phyloP scores from a whole-genome alignment of 1,284 basidiomycete species.

The Rhodofomes roseus region DNA sequence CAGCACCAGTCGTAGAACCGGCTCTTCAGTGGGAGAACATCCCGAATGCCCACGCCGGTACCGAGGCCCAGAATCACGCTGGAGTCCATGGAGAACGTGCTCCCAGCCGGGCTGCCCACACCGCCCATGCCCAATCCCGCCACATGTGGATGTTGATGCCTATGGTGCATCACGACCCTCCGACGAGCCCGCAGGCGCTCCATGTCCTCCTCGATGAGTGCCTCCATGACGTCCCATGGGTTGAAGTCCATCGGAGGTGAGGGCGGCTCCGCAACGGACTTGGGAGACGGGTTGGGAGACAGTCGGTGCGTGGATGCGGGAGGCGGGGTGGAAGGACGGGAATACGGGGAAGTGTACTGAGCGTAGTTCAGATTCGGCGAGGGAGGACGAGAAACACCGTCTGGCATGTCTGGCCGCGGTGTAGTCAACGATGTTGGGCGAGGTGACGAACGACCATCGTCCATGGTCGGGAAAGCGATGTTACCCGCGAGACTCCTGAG shows the following conservation, averaged over 20 bases:
- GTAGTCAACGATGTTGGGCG: conserved; percentile 22
- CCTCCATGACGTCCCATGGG: conserved; percentile 79
- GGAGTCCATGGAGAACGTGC: conserved; percentile 72
- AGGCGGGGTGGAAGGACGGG: conserved; percentile 43
- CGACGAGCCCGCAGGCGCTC: conserved; percentile 75
- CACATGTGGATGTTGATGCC: conserved; percentile 22
- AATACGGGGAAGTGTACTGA: conserved; percentile 74
- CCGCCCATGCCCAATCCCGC: conserved; percentile 30
- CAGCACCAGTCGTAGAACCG: conserved; percentile 94
- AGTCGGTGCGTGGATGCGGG: conserved; percentile 22
- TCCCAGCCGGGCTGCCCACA: conserved; percentile 65
- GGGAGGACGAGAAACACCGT: conserved; percentile 61
- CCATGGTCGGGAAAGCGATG: conserved; percentile 60
- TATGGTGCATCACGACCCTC: conserved; percentile 33
- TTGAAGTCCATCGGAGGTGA: conserved; percentile 45
- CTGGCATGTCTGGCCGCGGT: conserved; percentile 25
- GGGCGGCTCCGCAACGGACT: conserved; percentile 12
- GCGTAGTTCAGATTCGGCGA: conserved; percentile 75
- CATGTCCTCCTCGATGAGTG: conserved; percentile 88
- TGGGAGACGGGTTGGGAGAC: conserved; percentile 26
- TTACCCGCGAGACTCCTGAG: conserved; percentile 74
- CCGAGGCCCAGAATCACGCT: conserved; percentile 71
- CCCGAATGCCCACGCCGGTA: conserved; percentile 66
- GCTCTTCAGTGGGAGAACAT: conserved; percentile 85
- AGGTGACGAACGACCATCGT: conserved; percentile 51